Conservation (phyloP, 2,329 filamentous ascomycete species). For the Penicillium vulpinum region DNA sequence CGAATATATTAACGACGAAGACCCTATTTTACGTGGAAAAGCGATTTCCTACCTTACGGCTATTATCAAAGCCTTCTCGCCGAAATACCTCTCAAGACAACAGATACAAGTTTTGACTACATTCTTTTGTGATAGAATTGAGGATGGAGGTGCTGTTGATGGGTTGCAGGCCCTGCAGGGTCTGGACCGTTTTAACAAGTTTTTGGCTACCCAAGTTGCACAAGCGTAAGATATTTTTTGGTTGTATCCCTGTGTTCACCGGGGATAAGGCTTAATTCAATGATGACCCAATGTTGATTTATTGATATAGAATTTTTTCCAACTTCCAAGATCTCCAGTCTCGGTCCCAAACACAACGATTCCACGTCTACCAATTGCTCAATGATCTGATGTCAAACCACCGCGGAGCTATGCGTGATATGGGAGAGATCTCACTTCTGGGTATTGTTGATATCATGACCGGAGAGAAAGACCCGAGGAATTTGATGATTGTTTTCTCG, state of each 20-base stretch:
- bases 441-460: slow-evolving; percentile 65
- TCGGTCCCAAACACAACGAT: slow-evolving; percentile 64
- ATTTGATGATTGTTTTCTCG: slow-evolving; percentile 70
- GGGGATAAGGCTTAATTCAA: slow-evolving; percentile 13
- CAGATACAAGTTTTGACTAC: slow-evolving; percentile 63
- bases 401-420: slow-evolving; percentile 56
- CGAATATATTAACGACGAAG: slow-evolving; percentile 68
- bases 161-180: slow-evolving; percentile 61
- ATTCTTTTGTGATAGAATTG: slow-evolving; percentile 65
- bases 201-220: slow-evolving; percentile 55
- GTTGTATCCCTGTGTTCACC: not conserved
- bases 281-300: slow-evolving; percentile 15
- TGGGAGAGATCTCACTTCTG: slow-evolving; percentile 61
- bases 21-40: slow-evolving; percentile 60
- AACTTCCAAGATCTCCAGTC: slow-evolving; percentile 59
- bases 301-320: slow-evolving; percentile 45
- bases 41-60: slow-evolving; percentile 50
- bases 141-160: slow-evolving; percentile 61
- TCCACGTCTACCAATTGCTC: slow-evolving; percentile 62
- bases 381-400: slow-evolving; percentile 64
- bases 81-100: slow-evolving; percentile 59
- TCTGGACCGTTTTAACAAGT: slow-evolving; percentile 60
- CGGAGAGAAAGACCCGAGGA: slow-evolving; percentile 68
- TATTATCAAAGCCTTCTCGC: slow-evolving; percentile 50
- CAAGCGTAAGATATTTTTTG: slow-evolving; percentile 46